Evolutionary conservation across 805 yeast species (phyloP).

Genomic region (Scheffersomyces lignosus): DNA sequence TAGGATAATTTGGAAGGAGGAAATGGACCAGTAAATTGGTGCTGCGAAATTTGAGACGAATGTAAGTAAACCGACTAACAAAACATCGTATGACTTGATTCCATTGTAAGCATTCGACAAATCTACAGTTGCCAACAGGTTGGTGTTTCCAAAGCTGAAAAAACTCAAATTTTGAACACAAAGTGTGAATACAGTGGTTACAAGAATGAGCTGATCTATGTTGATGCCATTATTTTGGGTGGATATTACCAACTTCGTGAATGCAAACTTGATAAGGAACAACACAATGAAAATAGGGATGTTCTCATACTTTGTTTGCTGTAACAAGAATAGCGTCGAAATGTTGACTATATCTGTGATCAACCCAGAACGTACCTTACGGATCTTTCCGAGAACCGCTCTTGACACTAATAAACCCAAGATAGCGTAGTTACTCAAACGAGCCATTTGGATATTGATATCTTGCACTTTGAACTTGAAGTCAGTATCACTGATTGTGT

Average conservation of each 20-base stretch:
- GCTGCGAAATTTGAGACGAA: constrained; percentile 84
- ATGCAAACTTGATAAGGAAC: constrained; percentile 22
- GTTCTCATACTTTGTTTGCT: constrained; percentile 54
- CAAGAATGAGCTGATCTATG: constrained; percentile 19
- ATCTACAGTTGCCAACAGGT: constrained; percentile 88
- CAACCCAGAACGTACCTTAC: constrained; percentile 23
- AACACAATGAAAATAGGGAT: constrained; percentile 55
- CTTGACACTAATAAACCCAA: constrained; percentile 31
- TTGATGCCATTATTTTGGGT: constrained; percentile 7
- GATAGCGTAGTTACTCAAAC: constrained; percentile 24
- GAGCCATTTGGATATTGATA: constrained; percentile 26
- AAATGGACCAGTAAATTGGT: constrained; percentile 77
- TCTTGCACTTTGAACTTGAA: constrained; percentile 19
- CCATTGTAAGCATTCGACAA: constrained; percentile 93
- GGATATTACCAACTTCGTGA: constrained; percentile 13
- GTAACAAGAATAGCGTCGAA: constrained; percentile 45
- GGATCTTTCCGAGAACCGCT: constrained; percentile 20
- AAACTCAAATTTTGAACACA: constrained; percentile 74
- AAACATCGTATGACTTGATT: constrained; percentile 63
- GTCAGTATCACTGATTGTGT: constrained; percentile 5
- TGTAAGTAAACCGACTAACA: constrained; percentile 74
- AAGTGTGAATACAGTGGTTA: constrained; percentile 39
- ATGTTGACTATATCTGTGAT: constrained; percentile 36
- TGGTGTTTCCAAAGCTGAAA: constrained; percentile 87
- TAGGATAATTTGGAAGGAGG: constrained; percentile 40